A percentile compares a stretch with the other conserved stretches of the same genome.
Conservation (phyloP, 805 yeast species). For the Ogataea paradorogensis region DNA sequence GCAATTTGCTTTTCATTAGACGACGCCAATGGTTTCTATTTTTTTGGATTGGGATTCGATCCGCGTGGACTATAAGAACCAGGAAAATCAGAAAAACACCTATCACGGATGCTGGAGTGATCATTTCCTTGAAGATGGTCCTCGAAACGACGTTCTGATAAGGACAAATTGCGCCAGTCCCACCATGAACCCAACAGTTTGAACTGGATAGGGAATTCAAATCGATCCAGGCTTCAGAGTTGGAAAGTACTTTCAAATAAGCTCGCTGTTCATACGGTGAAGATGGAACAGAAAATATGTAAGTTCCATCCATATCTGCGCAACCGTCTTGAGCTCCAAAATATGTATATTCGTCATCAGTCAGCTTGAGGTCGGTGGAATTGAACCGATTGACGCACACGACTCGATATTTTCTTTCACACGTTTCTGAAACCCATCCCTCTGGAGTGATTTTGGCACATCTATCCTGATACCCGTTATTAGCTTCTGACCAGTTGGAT, state of each 20-base stretch:
- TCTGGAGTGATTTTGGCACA: slow-evolving; percentile 40
- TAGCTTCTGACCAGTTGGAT: slow-evolving; percentile 1
- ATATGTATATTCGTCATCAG: slow-evolving; percentile 37
- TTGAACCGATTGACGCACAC: slow-evolving; percentile 51
- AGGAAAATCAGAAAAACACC: slow-evolving; percentile 49
- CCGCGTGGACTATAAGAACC: slow-evolving; percentile 54
- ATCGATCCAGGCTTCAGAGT: slow-evolving; percentile 68
- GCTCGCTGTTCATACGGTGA: slow-evolving; percentile 45
- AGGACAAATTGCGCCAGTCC: slow-evolving; percentile 75
- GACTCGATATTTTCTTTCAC: slow-evolving; percentile 50
- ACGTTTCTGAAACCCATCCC: slow-evolving; percentile 69
- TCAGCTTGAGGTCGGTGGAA: slow-evolving; percentile 44
- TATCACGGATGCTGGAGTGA: slow-evolving; percentile 65
- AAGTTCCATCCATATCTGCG: slow-evolving; percentile 25
- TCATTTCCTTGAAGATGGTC: slow-evolving; percentile 56
- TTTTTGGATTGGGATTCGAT: slow-evolving; percentile 65
- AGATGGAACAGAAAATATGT: slow-evolving; percentile 45
- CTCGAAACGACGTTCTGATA: slow-evolving; percentile 55
- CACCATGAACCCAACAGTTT: slow-evolving; percentile 86
- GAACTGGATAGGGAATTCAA: slow-evolving; percentile 70
- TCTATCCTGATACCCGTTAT: slow-evolving; percentile 25
- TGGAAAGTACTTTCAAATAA: slow-evolving; percentile 23
- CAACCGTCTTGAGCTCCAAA: slow-evolving; percentile 40
- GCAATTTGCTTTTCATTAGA: slow-evolving; percentile 51
- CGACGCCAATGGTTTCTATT: slow-evolving; percentile 66